Base-by-base conservation (phyloP, 257 asterid genomes). In the Solanum gandarillasii region DNA sequence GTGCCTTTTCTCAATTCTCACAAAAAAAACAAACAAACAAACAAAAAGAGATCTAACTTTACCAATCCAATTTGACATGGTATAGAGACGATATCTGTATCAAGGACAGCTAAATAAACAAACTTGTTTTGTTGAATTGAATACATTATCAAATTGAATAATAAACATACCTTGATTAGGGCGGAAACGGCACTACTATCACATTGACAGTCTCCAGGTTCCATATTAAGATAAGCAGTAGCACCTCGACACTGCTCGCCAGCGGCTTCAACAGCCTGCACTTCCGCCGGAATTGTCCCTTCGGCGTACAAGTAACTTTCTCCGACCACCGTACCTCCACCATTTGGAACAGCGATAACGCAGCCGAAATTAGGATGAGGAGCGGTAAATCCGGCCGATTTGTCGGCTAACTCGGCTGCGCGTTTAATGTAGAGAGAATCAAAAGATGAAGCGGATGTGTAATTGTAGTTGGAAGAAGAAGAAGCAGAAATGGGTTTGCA, bases 361-460 rank as follows among this genome's bases (percentile, higher is more conserved):
- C 99, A 97, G 16, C 99, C 99, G 83, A 92, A 95, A 91, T 97
- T 97, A 1, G 99, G 99, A 88, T 97, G 99, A 21, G 99, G 99
- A 46, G 99, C 98, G 5, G 98, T 96, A 88, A 94, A 90, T 14
- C 99, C 99, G 2, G 98, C 98, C 1, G 98, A 97, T 86, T 89
- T 94, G 85, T 97, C 99, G 7, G 99, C 98, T 75, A 97, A 82
- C 78, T 96, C 94, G n/a, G 98, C 95, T 13, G 99, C 99, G 29
- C 99, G 98, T 88, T 92, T 96, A 89, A 95, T 90, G 89, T 73
- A 92, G 48, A 89, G 89, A 78, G 95, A 94, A 90, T 97, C 98
- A 32, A 92, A 72, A 87, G 75, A 21, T 48, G 73, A 67, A 67
- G 46, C 25, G 11, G 88, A 5, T 25, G 82, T 29, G 71, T 75